These are phyloP conservation scores for Mycocentrospora acerina DNA, from an alignment of 2,329 filamentous ascomycete genomes.

Conservation along the genomic window DNA sequence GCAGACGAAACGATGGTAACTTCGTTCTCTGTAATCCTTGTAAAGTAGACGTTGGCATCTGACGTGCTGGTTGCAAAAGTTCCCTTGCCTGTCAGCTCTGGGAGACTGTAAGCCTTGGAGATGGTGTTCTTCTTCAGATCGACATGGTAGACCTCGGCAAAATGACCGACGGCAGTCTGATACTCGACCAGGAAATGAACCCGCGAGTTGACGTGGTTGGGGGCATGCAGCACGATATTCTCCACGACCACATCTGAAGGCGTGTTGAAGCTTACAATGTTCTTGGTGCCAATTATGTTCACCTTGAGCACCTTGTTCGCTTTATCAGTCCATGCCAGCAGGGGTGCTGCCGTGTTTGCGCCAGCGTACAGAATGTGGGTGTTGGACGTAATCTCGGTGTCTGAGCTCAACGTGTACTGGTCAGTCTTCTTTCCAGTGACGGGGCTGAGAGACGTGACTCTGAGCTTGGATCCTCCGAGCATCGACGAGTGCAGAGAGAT, in stretches of 20 bases:
- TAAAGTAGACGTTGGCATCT: slow-evolving; percentile 85
- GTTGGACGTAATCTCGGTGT: slow-evolving; percentile 67
- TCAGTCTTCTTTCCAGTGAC: slow-evolving; percentile 70
- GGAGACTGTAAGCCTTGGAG: slow-evolving; percentile 77
- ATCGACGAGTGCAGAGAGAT: slow-evolving; percentile 69
- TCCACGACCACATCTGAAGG: slow-evolving; percentile 47
- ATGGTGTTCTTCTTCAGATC: slow-evolving; percentile 69
- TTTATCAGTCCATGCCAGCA: slow-evolving; percentile 74
- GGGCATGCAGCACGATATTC: slow-evolving; percentile 68
- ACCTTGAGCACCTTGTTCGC: slow-evolving; percentile 64
- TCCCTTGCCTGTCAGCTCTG: slow-evolving; percentile 68
- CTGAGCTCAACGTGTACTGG: slow-evolving; percentile 71
- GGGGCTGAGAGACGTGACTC: slow-evolving; percentile 72
- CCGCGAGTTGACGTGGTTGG: slow-evolving; percentile 68
- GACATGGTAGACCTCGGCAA: slow-evolving; percentile 84
- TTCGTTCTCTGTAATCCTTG: slow-evolving; percentile 74
- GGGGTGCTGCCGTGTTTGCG: slow-evolving; percentile 71
- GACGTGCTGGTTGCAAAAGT: slow-evolving; percentile 77
- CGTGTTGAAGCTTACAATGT: slow-evolving; percentile 46
- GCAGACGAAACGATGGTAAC: slow-evolving; percentile 72
- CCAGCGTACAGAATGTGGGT: slow-evolving; percentile 73
- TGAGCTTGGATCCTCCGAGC: slow-evolving; percentile 70
- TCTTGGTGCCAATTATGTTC: slow-evolving; percentile 63
- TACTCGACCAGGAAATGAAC: slow-evolving; percentile 86
- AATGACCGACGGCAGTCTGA: slow-evolving; percentile 68